Evolutionary conservation across 2,329 filamentous ascomycete genomes (phyloP), one percentile per base, ranked within the genome.

Genomic region (Ambrosiella xylebori): DNA sequence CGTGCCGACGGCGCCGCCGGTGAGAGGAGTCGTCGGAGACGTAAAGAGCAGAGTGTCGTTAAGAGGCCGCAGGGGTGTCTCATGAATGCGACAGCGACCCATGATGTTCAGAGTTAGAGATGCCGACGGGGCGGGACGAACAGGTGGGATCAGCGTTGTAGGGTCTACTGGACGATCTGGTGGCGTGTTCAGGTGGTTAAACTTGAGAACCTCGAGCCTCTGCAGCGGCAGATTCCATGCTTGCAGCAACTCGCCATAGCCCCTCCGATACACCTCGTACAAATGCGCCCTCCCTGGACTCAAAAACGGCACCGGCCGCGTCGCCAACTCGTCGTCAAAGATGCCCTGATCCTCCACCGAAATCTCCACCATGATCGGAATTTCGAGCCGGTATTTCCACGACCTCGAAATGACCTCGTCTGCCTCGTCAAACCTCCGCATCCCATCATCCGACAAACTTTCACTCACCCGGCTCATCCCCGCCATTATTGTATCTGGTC

Each of bases 291-390:
- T 73, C 37, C 65, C 71, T 3, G 74, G 70, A 49, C 82, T 76
- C 13, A 85, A 71, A 1, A 85, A 68, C 3, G 82, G 76, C 2
- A 75, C 19, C 7, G n/a, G n/a, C 73, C 17, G 72, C 74, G 64
- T 84, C 73, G 73, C 80, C 84, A 11, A 81, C 81, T 85, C 82
- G 56, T 85, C 81, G 62, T 85, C 82, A 63, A 85, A 85, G 17
- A 77, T 73, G n/a, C 75, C 74, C 62, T 82, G 79, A 61, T 85
- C 80, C 64, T 79, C 76, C 62, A 84, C 71, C 1, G 54, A 57
- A 11, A 56, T 53, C 17, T 73, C 71, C 4, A 80, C 75, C 19
- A 71, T 73, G 13, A 76, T 71, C 2, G 51, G 50, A 9, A 45
- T 17, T 27, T 56, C 52, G 7, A 19, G 13, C 9, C 39, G 11